phyloP scores from a whole-genome alignment of 2,329 filamentous ascomycete species.

The Ceratocystis papillata region DNA sequence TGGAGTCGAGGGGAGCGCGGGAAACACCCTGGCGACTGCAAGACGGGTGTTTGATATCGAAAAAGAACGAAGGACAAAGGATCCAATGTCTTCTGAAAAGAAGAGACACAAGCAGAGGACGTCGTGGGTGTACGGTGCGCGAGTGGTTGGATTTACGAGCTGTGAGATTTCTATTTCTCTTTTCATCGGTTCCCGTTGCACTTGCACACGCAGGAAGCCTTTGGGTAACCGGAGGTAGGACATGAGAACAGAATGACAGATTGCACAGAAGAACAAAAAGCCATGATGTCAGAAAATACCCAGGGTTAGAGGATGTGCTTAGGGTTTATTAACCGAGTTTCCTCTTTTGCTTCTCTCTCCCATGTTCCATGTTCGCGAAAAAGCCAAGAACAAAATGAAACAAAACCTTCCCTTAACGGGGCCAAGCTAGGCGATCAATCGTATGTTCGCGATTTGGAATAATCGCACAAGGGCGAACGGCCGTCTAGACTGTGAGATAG shows the following conservation, averaged over 20 bases:
- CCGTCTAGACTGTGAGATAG: background rate
- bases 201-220: background rate
- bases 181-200: background rate
- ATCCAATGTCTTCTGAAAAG: too few relatives aligned
- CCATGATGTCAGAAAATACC: too few relatives aligned
- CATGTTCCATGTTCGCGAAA: conserved; percentile 11
- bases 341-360: background rate
- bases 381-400: conserved; percentile 13
- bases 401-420: background rate
- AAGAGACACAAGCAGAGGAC: background rate
- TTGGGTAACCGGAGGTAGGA: background rate
- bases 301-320: too few relatives aligned
- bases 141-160: conserved; percentile 8
- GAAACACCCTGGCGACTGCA: too few relatives aligned
- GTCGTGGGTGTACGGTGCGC: background rate
- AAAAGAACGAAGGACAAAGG: too few relatives aligned
- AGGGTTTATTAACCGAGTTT: background rate
- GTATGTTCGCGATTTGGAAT: conserved; percentile 3
- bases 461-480: background rate
- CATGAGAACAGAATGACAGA: background rate
- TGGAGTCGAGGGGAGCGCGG: too few relatives aligned
- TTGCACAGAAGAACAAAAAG: too few relatives aligned
- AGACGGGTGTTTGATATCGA: too few relatives aligned
- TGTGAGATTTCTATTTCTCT: background rate
- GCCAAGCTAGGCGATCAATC: conserved; percentile 2